phyloP scores from a whole-genome alignment of 2,329 filamentous ascomycete species.

The Beauveria pseudobassiana region DNA sequence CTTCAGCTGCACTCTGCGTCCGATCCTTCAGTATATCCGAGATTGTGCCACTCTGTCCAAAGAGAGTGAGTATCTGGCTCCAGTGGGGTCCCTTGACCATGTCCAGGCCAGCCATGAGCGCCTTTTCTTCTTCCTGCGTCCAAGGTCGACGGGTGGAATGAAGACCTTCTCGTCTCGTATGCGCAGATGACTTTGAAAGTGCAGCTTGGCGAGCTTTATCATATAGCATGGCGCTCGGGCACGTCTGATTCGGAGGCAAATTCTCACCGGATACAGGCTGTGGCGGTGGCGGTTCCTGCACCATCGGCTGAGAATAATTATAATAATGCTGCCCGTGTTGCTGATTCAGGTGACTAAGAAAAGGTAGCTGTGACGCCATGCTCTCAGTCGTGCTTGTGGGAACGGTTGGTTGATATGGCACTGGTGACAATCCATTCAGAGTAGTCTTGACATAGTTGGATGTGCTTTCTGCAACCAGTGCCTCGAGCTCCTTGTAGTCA shows the following conservation, averaged over 20 bases:
- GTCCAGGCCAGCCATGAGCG: conserved; percentile 80
- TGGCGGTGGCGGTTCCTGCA: conserved; percentile 13
- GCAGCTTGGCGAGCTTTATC: conserved; percentile 53
- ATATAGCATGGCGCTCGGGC: conserved; percentile 47
- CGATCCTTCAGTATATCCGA: conserved; percentile 80
- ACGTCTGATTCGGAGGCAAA: conserved; percentile 50
- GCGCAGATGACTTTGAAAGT: conserved; percentile 47
- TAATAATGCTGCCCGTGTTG: conserved; percentile 27
- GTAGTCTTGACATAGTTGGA: conserved; percentile 38
- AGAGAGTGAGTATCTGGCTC: conserved; percentile 81
- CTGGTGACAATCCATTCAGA: conserved; percentile 33
- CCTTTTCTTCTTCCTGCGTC: conserved; percentile 84
- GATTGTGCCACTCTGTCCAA: conserved; percentile 70
- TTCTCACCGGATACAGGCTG: conserved; percentile 25
- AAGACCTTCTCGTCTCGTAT: conserved; percentile 47
- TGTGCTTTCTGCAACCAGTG: conserved; percentile 36
- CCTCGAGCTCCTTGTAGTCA: conserved; percentile 36
- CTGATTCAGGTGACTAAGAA: conserved; percentile 31
- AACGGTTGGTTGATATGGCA: conserved; percentile 35
- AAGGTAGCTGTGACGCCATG: conserved; percentile 28
- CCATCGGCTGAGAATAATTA: conserved; percentile 22
- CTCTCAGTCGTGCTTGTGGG: conserved; percentile 31
- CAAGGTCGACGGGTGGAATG: conserved; percentile 68
- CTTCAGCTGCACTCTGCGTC: conserved; percentile 85
- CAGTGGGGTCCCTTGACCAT: conserved; percentile 86